These are phyloP conservation scores for Mortierella claussenii DNA, from an alignment of 192 early-diverging fungal species.

Conservation along the genomic window DNA sequence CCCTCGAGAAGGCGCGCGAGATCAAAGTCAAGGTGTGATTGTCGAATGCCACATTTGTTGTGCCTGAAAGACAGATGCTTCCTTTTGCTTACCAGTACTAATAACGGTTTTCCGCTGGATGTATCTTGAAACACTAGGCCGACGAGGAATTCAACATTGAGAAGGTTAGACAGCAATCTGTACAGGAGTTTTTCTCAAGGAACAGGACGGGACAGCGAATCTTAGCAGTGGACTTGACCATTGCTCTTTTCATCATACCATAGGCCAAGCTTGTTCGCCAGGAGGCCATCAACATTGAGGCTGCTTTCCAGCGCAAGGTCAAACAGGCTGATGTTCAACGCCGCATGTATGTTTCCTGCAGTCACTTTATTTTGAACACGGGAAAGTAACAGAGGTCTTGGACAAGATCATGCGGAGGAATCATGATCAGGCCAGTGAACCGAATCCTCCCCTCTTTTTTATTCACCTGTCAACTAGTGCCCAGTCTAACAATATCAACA, in stretches of 20 bases:
- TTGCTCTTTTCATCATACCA: no score
- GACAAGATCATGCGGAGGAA: no score
- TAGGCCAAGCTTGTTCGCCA: conserved; percentile 97
- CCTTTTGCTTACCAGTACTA: no score
- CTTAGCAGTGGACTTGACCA: no score
- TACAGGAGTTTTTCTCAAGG: no score
- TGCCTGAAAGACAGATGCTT: no score
- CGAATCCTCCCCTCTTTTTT: not conserved
- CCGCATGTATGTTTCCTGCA: conserved; percentile 75
- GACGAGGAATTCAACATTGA: conserved; percentile 99
- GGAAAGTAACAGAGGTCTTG: no score
- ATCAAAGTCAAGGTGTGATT: conserved; percentile 93
- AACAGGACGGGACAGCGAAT: no score
- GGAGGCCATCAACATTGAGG: conserved; percentile 96
- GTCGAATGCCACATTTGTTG: no score
- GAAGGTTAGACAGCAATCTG: conserved; percentile 80
- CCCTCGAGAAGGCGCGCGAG: conserved; percentile 97
- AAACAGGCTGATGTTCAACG: conserved; percentile 98
- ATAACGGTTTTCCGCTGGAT: not conserved
- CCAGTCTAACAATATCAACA: conserved; percentile 96
- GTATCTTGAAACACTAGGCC: conserved; percentile 63
- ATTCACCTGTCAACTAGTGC: conserved; percentile 61
- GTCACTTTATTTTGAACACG: no score
- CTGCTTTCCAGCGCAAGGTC: conserved; percentile 94
- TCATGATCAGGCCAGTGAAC: not conserved